These are phyloP conservation scores for Daldinia grandis DNA, from an alignment of 495 filamentous ascomycete genomes.

Conservation along the genomic window DNA sequence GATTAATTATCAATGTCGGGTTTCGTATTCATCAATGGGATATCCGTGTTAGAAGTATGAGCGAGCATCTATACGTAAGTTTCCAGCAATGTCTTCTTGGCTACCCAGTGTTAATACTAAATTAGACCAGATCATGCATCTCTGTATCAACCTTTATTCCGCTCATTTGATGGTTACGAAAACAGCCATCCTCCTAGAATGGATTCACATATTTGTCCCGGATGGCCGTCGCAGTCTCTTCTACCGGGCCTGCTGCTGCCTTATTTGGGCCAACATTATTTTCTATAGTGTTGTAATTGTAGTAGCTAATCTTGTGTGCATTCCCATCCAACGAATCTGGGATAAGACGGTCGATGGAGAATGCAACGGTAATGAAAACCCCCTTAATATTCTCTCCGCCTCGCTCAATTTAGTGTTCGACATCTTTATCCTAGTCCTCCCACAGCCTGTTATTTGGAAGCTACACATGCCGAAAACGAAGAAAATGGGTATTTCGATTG, in stretches of 20 bases:
- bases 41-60: not conserved
- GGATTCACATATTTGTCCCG: constrained; percentile 43
- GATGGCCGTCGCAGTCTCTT: constrained; percentile 13
- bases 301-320: constrained; percentile 53
- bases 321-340: constrained; percentile 34
- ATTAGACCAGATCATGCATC: not conserved
- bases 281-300: constrained; percentile 53
- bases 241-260: constrained; percentile 38
- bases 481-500: constrained; percentile 26
- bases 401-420: constrained; percentile 24
- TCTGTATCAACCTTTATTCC: not conserved
- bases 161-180: constrained; percentile 32
- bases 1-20: not conserved
- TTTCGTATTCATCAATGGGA: not conserved
- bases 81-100: not conserved
- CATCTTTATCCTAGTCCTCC: constrained; percentile 21
- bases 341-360: not conserved
- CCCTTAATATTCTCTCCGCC: not conserved
- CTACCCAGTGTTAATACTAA: not conserved
- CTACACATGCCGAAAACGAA: constrained; percentile 30
- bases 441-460: constrained; percentile 24
- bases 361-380: not conserved
- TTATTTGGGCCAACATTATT: constrained; percentile 49
- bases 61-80: not conserved
- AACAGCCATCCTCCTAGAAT: constrained; percentile 45